These are phyloP conservation scores for Pyrenophora seminiperda DNA, from an alignment of 2,329 filamentous ascomycete genomes.

Conservation along the genomic window DNA sequence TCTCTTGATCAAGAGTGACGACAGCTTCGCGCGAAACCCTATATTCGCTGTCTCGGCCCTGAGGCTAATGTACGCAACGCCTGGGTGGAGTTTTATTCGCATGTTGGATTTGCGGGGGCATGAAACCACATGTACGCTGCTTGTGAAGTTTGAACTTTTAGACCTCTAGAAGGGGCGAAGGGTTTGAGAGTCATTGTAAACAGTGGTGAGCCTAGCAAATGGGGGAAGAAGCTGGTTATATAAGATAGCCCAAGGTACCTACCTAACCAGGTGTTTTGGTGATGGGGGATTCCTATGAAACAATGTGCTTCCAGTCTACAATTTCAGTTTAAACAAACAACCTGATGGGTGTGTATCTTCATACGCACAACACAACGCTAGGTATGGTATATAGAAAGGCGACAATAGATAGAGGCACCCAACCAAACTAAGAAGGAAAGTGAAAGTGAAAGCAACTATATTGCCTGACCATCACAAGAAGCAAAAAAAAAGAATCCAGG, in stretches of 20 bases:
- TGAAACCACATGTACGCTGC: constrained; percentile 66
- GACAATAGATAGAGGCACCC: too few relatives aligned
- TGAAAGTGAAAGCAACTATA: too few relatives aligned
- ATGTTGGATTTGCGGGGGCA: constrained; percentile 68
- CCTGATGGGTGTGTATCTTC: too few relatives aligned
- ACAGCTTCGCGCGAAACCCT: constrained; percentile 66
- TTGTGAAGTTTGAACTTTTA: constrained; percentile 64
- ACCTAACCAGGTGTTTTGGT: not conserved
- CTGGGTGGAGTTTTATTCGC: constrained; percentile 67
- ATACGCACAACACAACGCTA: too few relatives aligned
- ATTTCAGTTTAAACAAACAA: too few relatives aligned
- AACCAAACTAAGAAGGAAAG: too few relatives aligned
- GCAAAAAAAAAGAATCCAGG: too few relatives aligned
- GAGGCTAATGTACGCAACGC: constrained; percentile 61
- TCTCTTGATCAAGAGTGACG: constrained; percentile 70
- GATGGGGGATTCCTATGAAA: not conserved
- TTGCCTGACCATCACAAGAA: too few relatives aligned
- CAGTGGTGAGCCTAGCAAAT: not conserved
- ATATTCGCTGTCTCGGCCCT: constrained; percentile 66
- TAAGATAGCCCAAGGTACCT: not conserved
- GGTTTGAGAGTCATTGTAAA: not conserved
- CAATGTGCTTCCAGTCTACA: not conserved
- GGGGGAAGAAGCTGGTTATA: not conserved
- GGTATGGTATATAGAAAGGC: too few relatives aligned
- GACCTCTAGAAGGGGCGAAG: constrained; percentile 26